Conservation (phyloP, 495 filamentous ascomycete genomes). For the Penicillium maclennaniae region DNA sequence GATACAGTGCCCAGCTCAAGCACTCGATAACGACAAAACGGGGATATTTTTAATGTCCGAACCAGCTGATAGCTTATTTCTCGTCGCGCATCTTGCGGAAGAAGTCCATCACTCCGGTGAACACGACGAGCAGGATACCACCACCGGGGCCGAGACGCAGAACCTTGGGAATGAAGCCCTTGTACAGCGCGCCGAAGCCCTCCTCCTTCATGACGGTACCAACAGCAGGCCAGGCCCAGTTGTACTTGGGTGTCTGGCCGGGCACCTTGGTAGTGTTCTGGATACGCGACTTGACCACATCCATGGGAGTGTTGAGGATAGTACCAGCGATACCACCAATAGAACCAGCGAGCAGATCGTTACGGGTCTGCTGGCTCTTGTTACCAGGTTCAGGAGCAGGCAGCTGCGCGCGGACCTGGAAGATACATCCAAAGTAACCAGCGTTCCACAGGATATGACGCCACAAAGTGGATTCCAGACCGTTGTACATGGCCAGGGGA, state of each 20-base stretch:
- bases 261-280: conserved; percentile 84
- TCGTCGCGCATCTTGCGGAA: conserved; percentile 56
- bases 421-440: conserved; percentile 97
- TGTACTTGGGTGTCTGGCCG: conserved; percentile 85
- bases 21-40: neutral
- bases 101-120: conserved; percentile 91
- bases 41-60: conserved; percentile 2
- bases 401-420: conserved; percentile 82
- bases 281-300: conserved; percentile 96
- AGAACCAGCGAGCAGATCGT: conserved; percentile 82
- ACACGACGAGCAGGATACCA: conserved; percentile 89
- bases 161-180: conserved; percentile 96
- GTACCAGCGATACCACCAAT: conserved; percentile 91
- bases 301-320: conserved; percentile 92
- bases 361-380: conserved; percentile 75
- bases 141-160: conserved; percentile 82
- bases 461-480: conserved; percentile 94
- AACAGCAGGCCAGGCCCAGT: conserved; percentile 90
- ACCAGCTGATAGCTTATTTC: conserved; percentile 4
- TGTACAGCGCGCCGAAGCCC: conserved; percentile 88
- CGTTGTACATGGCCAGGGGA: conserved; percentile 87
- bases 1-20: neutral
- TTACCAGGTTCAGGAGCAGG: conserved; percentile 64
- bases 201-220: conserved; percentile 88
- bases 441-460: conserved; percentile 96